Percentiles rank a stretch among this genome's conserved stretches.
Evolutionary conservation across 2,329 filamentous ascomycete genomes (phyloP).

Genomic region (Lachnellula subtilissima): DNA sequence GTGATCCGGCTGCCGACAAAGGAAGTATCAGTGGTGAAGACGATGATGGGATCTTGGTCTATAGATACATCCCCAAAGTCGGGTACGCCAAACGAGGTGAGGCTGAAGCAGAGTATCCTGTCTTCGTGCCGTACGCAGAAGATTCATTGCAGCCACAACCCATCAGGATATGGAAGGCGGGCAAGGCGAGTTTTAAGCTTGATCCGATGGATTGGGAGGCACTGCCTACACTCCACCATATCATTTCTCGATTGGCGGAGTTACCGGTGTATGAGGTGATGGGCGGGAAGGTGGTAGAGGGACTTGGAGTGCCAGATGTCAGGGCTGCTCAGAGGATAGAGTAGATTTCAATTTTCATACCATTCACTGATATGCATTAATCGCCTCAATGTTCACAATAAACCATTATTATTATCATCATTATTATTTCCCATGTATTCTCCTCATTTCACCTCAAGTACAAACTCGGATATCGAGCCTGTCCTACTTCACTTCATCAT

Average conservation of each 20-base stretch:
- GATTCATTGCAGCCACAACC: conserved; percentile 28
- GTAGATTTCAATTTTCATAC: conserved; percentile 5
- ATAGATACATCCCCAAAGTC: conserved; percentile 54
- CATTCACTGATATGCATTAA: not conserved
- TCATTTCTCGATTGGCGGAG: conserved; percentile 47
- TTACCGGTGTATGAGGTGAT: conserved; percentile 54
- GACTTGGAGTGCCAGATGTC: conserved; percentile 47
- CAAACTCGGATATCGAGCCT: too few relatives aligned
- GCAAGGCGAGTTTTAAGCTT: conserved; percentile 43
- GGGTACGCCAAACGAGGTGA: conserved; percentile 40
- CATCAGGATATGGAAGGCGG: conserved; percentile 34
- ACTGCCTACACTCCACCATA: conserved; percentile 57
- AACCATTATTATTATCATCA: too few relatives aligned
- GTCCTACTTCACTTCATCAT: not conserved
- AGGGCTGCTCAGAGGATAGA: conserved; percentile 33
- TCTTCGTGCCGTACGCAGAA: conserved; percentile 24
- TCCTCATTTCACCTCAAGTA: too few relatives aligned
- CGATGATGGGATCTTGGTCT: conserved; percentile 44
- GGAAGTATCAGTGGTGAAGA: conserved; percentile 32
- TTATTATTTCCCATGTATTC: too few relatives aligned
- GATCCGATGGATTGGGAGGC: conserved; percentile 47
- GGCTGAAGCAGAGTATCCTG: conserved; percentile 50
- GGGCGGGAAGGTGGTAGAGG: conserved; percentile 50
- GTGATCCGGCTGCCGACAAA: conserved; percentile 12
- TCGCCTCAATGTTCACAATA: too few relatives aligned